Base-by-base conservation (phyloP, 1,284 basidiomycete genomes). In the Rhodotorula sp. region DNA sequence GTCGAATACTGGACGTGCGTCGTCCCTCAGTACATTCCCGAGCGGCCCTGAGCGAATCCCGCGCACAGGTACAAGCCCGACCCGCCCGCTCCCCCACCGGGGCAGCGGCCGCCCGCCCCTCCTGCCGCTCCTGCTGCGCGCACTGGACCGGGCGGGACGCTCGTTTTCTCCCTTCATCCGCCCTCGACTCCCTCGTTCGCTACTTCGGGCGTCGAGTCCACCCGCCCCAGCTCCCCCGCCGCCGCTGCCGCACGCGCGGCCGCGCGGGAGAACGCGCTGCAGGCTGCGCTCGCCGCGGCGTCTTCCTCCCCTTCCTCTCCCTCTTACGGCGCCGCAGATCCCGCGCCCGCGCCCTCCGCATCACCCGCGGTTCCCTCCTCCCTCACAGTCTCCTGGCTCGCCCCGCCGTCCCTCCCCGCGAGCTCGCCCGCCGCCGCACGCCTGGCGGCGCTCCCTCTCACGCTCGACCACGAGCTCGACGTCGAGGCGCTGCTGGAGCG, bases 1-100 rank as follows among this genome's bases (percentile, higher is more conserved):
- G 27, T 76, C 32, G 60, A 51, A 48, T 76, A 76, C 53, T 76
- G 75, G 75, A 54, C 48, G 71, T 76, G 62, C 50, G 70, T 64
- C 9, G 17, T 27, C 13, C 10, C 27, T 13, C 19, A n/a, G 27
- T 32, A 6, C 22, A 15, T 44, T 3, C 19, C 41, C 51, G 17
- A 17, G n/a, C 17, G 10, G 32, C 15, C 19, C 12, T 6, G 4
- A 15, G 3, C 17, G 29, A 6, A 6, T 17, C 27, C 1, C 51
- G 12, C 29, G 6, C n/a, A 2, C 50, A 51, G 50, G 27, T 15
- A 54, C 53, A 34, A 21, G 29, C 32, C 53, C 32, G 53, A 54
- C 19, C 29, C 32, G 32, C 53, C 51, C 10, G 39, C 17, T 15
- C 29, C 29, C 22, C 19, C 39, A n/a, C 17, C 4, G n/a, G 17